A percentile compares a stretch with the other conserved stretches of the same genome.
phyloP scores from a whole-genome alignment of 1,139 yeast genomes.

The Suhomyces wounanorum region DNA sequence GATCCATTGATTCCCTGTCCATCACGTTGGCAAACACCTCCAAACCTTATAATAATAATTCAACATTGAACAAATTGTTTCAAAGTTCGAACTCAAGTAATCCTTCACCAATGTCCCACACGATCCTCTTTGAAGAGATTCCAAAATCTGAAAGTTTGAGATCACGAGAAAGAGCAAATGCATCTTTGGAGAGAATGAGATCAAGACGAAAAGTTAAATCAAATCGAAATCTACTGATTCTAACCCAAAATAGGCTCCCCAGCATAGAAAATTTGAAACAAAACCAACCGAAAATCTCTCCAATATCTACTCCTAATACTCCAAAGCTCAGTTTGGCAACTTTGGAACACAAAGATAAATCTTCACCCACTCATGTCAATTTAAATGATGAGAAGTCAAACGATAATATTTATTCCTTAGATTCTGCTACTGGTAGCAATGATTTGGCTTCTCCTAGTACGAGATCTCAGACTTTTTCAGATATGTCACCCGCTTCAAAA shows the following conservation, averaged over 20 bases:
- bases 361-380: not conserved
- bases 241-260: conserved; percentile 29
- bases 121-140: conserved; percentile 30
- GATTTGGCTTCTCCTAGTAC: conserved; percentile 2
- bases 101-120: conserved; percentile 1
- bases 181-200: conserved; percentile 63
- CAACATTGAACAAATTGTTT: conserved; percentile 13
- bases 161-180: conserved; percentile 66
- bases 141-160: conserved; percentile 37
- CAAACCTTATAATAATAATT: not conserved
- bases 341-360: not conserved
- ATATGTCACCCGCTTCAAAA: conserved; percentile 2
- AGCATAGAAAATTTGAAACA: conserved; percentile 16
- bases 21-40: not conserved
- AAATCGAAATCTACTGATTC: conserved; percentile 32
- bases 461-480: not conserved
- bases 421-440: conserved; percentile 1
- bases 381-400: not conserved
- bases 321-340: conserved; percentile 10
- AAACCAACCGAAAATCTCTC: conserved; percentile 9
- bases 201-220: conserved; percentile 59
- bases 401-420: not conserved
- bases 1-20: conserved; percentile 5
- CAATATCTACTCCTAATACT: conserved; percentile 14
- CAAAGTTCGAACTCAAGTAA: conserved; percentile 9